Percentiles rank a stretch among this genome's conserved stretches.
These are phyloP conservation scores for Dissophora ornata DNA, from an alignment of 192 early-diverging fungal genomes.

Conservation along the genomic window DNA sequence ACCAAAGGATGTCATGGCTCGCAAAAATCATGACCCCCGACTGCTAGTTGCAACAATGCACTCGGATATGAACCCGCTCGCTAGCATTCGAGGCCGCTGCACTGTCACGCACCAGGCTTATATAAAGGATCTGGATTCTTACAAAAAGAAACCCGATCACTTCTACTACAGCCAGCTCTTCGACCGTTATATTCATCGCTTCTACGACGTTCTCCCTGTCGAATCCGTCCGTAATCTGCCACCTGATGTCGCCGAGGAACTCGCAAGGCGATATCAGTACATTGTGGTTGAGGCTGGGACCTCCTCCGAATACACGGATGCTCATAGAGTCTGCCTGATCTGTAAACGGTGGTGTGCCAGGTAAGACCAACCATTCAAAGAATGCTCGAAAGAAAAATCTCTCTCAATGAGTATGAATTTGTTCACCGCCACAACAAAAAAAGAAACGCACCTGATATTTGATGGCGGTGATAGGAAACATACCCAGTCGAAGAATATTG, in stretches of 20 bases:
- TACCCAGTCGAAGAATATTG: no score
- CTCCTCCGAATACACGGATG: slow-evolving; percentile 77
- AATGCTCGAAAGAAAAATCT: no score
- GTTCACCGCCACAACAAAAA: no score
- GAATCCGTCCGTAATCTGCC: slow-evolving; percentile 85
- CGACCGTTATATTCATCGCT: slow-evolving; percentile 88
- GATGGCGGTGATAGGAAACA: no score
- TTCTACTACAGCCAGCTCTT: slow-evolving; percentile 92
- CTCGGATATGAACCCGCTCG: slow-evolving; percentile 84
- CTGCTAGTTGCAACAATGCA: slow-evolving; percentile 89
- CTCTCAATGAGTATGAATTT: no score
- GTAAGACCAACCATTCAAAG: slow-evolving; percentile 48
- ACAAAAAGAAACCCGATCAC: slow-evolving; percentile 71
- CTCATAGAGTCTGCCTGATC: slow-evolving; percentile 73
- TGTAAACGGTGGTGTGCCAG: slow-evolving; percentile 80
- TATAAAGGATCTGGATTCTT: slow-evolving; percentile 71
- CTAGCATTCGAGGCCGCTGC: slow-evolving; percentile 86
- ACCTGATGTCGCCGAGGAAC: slow-evolving; percentile 70
- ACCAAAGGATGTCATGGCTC: slow-evolving; percentile 76
- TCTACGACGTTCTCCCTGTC: slow-evolving; percentile 89
- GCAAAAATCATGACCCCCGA: slow-evolving; percentile 75
- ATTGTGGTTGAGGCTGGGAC: slow-evolving; percentile 90
- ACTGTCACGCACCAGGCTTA: slow-evolving; percentile 74
- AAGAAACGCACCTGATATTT: no score
- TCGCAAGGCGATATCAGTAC: slow-evolving; percentile 79